These are phyloP conservation scores for Trifolium pratense DNA, from an alignment of 306 rosid genomes.

Conservation along the genomic window DNA sequence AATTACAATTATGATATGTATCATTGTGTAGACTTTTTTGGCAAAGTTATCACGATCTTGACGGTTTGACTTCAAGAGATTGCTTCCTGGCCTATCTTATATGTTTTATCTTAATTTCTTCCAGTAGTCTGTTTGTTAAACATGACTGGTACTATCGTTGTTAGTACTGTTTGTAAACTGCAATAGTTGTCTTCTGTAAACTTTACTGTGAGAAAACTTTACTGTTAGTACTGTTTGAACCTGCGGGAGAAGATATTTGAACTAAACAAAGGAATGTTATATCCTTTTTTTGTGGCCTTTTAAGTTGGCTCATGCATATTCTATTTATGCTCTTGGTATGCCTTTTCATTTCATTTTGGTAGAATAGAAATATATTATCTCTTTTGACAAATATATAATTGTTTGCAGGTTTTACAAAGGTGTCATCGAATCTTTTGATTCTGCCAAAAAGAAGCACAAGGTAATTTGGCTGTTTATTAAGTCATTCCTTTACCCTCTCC, in stretches of 20 bases:
- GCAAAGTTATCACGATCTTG: slow-evolving; percentile 9
- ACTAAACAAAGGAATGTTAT: slow-evolving; percentile 17
- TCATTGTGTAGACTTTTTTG: slow-evolving; percentile 25
- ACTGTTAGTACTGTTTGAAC: too few relatives aligned
- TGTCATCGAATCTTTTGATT: slow-evolving; percentile 63
- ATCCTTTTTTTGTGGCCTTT: slow-evolving; percentile 16
- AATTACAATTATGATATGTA: slow-evolving; percentile 4
- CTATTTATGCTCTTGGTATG: slow-evolving; percentile 20
- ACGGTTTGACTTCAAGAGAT: slow-evolving; percentile 11
- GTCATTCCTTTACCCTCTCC: not conserved
- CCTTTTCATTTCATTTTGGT: slow-evolving; percentile 19
- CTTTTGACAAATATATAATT: slow-evolving; percentile 20
- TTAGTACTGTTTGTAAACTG: slow-evolving; percentile 29
- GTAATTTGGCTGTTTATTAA: slow-evolving; percentile 52
- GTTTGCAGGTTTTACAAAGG: slow-evolving; percentile 85
- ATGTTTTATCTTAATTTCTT: slow-evolving; percentile 5
- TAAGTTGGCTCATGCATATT: not conserved
- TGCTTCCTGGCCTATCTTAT: slow-evolving; percentile 14
- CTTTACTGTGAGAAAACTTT: slow-evolving; percentile 16
- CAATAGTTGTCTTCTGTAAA: slow-evolving; percentile 3
- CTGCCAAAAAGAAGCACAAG: slow-evolving; percentile 70
- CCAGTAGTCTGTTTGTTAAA: not conserved
- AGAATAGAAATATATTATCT: not conserved
- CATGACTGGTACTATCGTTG: not conserved
- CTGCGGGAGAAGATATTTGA: slow-evolving; percentile 22